These are phyloP conservation scores for Tilletia indica DNA, from an alignment of 1,284 basidiomycete genomes.

Conservation along the genomic window DNA sequence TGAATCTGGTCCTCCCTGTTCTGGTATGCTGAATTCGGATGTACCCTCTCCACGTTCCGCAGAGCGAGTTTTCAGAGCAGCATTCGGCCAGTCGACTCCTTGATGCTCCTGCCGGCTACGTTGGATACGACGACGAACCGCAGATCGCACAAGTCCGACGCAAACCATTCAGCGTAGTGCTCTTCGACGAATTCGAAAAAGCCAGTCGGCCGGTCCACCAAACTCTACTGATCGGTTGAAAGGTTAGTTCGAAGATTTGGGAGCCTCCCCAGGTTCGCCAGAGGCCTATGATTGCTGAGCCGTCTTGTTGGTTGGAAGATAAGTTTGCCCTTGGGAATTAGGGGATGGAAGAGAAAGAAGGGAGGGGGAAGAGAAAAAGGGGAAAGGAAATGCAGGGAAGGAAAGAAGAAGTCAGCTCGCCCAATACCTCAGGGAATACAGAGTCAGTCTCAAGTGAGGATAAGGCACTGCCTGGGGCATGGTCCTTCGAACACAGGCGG, in stretches of 20 bases:
- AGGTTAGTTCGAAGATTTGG: neutral
- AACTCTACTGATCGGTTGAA: constrained; percentile 66
- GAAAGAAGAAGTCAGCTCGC: neutral
- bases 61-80: constrained; percentile 72
- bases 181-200: constrained; percentile 45
- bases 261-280: neutral
- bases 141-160: constrained; percentile 35
- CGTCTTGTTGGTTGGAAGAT: constrained; percentile 5
- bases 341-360: too few species aligned
- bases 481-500: neutral
- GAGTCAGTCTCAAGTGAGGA: too few species aligned
- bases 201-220: constrained; percentile 58
- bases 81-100: constrained; percentile 86
- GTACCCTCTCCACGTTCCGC: too few species aligned
- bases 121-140: constrained; percentile 57
- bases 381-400: neutral
- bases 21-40: too few species aligned
- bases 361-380: neutral
- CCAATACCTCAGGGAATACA: neutral
- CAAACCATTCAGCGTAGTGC: constrained; percentile 51
- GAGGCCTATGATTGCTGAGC: neutral
- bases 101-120: constrained; percentile 73
- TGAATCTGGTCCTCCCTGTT: too few species aligned
- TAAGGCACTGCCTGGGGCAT: too few species aligned
- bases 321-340: neutral